Evolutionary conservation across 441 rosid species (phyloP).

Genomic region (Pelargonium exstipulatum): DNA sequence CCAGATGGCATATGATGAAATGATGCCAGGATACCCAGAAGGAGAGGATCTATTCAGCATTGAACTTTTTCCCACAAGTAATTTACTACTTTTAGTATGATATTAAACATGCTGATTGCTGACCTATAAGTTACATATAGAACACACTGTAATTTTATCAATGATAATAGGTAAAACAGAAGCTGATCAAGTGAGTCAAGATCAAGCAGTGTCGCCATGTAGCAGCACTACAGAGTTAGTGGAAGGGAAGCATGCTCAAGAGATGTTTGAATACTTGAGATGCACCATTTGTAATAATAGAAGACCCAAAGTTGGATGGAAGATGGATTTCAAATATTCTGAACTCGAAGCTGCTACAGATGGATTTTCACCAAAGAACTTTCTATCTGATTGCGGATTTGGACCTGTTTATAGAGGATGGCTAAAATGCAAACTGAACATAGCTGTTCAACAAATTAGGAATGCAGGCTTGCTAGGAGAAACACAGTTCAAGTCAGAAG

Average conservation of each 20-base stretch:
- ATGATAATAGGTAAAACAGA: conserved; percentile 10
- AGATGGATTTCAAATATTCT: conserved; percentile 34
- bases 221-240: conserved; percentile 9
- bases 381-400: conserved; percentile 48
- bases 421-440: conserved; percentile 25
- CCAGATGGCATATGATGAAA: conserved; percentile 37
- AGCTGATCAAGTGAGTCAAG: conserved; percentile 13
- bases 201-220: conserved; percentile 8
- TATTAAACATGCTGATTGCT: neutral
- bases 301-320: conserved; percentile 24
- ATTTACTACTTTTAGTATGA: neutral
- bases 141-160: no score
- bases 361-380: conserved; percentile 41
- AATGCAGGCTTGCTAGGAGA: conserved; percentile 22
- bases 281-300: conserved; percentile 35
- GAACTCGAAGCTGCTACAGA: conserved; percentile 50
- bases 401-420: conserved; percentile 45
- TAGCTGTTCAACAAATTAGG: conserved; percentile 25
- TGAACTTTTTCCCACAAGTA: conserved; percentile 22
- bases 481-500: conserved; percentile 23
- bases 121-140: no score
- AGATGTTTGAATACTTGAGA: conserved; percentile 18
- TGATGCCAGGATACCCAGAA: conserved; percentile 36
- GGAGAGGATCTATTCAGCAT: conserved; percentile 21
- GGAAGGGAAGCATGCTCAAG: conserved; percentile 10